Conservation (phyloP, 306 rosid species). For the Malus domestica region ASM211411v1 NC_041803.1:13824501-13825000, state of each 20-base stretch:
- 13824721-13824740: slow-evolving; percentile 27
- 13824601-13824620: no score
- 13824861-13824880: slow-evolving; percentile 77
- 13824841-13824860: slow-evolving; percentile 59
- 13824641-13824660: no score
- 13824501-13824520: slow-evolving; percentile 72
- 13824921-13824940: slow-evolving; percentile 35
- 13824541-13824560: slow-evolving; percentile 3
- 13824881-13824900: slow-evolving; percentile 67
- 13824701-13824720: slow-evolving; percentile 20
- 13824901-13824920: slow-evolving; percentile 41
- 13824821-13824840: slow-evolving; percentile 37
- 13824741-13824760: slow-evolving; percentile 4
- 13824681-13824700: slow-evolving; percentile 1
- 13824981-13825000: slow-evolving; percentile 86
- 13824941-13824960: slow-evolving; percentile 72
- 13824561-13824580: no score
- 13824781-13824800: slow-evolving; percentile 16
- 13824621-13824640: no score
- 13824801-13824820: slow-evolving; percentile 30
- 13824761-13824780: slow-evolving; percentile 7
- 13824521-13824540: slow-evolving; percentile 20
- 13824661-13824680: background rate
- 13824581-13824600: background rate
- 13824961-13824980: slow-evolving; percentile 71